Base-by-base conservation (phyloP, 306 rosid species). In the Trifolium repens region DNA sequence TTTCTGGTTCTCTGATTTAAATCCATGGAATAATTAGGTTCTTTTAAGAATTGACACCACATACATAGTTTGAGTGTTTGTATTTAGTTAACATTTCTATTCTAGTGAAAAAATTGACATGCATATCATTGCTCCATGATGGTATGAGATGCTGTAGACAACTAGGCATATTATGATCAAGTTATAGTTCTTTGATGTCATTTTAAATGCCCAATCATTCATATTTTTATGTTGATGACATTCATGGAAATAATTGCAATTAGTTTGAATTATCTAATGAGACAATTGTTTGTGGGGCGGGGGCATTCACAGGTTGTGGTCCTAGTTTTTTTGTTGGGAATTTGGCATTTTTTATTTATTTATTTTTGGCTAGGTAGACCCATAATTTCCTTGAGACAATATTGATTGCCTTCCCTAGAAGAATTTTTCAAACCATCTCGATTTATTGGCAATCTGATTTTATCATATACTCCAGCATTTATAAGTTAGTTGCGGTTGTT, bases 251-350 rank as follows among this genome's bases (percentile, higher is more conserved):
- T 74, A 44, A 88, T 79, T 82, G 80, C 69, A 46, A 52, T 78
- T 69, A 66, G 72, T 66, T 76, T 65, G 80, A 67, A 75, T 85
- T 40, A 71, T 78, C 66, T 79, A 19, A 69, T 83, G 43, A 27
- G 66, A 75, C 71, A 72, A 78, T 81, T 78, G 82, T 72, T 79
- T 63, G 65, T 39, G 84, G 87, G 85, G 65, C 19, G 84, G 87
- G 85, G 85, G 76, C 82, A 81, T 78, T 58, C 71, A 52, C 52
- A 46, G 79, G 74, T 34, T 60, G 83, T 85, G 59, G 62, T 73
- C 72, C 76, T 59, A 52, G 22, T 57, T 72, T 80, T 13, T 27
- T 32, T 55, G 5, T 4, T 32, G 1, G 69, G 57, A 50, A 43
- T 39, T 7, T 9, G 42, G 65, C 58, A 39, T 39, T 39, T 7